These are phyloP conservation scores for Didymellaceae sp. DNA, from an alignment of 2,329 filamentous ascomycete genomes.

Conservation along the genomic window DNA sequence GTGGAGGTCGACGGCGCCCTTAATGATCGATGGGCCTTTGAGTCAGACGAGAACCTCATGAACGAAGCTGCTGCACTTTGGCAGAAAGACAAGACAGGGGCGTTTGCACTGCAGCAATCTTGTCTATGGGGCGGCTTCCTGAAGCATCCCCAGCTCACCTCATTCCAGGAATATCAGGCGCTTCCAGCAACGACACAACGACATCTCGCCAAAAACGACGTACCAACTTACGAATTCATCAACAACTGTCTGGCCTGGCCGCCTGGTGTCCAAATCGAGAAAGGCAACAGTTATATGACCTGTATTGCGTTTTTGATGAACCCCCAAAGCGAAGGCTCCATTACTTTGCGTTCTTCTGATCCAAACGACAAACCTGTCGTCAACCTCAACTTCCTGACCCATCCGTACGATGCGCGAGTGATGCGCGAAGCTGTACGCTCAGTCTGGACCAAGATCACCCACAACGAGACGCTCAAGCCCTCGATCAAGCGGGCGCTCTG, in stretches of 20 bases:
- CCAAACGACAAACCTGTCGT: conserved; percentile 59
- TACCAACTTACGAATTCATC: conserved; percentile 65
- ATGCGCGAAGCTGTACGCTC: conserved; percentile 46
- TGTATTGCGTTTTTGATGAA: conserved; percentile 55
- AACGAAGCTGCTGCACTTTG: conserved; percentile 56
- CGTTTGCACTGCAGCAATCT: conserved; percentile 51
- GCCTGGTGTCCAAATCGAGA: conserved; percentile 28
- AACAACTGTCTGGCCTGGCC: conserved; percentile 37
- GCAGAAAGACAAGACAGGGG: conserved; percentile 46
- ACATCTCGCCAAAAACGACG: conserved; percentile 56
- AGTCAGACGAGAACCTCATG: conserved; percentile 31
- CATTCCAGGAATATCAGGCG: conserved; percentile 51
- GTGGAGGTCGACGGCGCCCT: conserved; percentile 49
- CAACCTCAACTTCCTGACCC: conserved; percentile 60
- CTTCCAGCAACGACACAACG: conserved; percentile 55
- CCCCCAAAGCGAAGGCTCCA: conserved; percentile 59
- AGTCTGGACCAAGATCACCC: conserved; percentile 49
- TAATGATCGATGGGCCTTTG: conserved; percentile 52
- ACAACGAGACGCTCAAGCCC: conserved; percentile 59
- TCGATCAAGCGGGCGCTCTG: conserved; percentile 56
- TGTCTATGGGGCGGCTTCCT: conserved; percentile 61
- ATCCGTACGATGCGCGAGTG: conserved; percentile 60
- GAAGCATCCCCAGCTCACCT: conserved; percentile 52
- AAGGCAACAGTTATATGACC: conserved; percentile 47
- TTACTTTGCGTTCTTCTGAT: conserved; percentile 61